Evolutionary conservation across 2,329 filamentous ascomycete species (phyloP).

Genomic region (Xylariaceae sp.): DNA sequence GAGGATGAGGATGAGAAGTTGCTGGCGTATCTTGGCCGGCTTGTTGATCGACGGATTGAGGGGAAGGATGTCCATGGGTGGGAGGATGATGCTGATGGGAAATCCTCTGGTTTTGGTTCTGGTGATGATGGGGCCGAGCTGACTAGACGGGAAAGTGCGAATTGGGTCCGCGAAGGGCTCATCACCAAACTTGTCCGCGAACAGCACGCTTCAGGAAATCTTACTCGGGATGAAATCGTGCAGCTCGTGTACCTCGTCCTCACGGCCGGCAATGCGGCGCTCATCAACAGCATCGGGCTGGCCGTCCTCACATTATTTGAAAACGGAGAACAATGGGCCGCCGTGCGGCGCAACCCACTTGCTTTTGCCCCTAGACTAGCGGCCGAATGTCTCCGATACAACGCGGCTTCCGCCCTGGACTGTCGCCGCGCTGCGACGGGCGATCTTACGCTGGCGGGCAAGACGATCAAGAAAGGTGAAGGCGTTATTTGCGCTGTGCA

Average conservation of each 20-base stretch:
- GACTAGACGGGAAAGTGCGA: neutral
- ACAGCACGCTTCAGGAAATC: slow-evolving; percentile 2
- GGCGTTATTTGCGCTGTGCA: slow-evolving; percentile 13
- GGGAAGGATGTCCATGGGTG: neutral
- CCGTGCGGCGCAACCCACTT: slow-evolving; percentile 6
- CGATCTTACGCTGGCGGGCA: neutral
- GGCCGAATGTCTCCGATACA: slow-evolving; percentile 10
- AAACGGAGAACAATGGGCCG: slow-evolving; percentile 8
- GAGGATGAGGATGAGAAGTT: slow-evolving; percentile 4
- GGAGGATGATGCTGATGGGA: neutral
- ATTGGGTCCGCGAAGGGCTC: slow-evolving; percentile 1
- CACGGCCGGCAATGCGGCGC: slow-evolving; percentile 10
- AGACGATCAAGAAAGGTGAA: slow-evolving; percentile 3
- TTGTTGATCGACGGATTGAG: slow-evolving; percentile 2
- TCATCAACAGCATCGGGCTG: slow-evolving; percentile 12
- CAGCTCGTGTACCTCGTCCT: slow-evolving; percentile 11
- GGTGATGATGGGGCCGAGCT: too few species aligned
- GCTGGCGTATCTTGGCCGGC: slow-evolving; percentile 2
- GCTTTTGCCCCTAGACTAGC: slow-evolving; percentile 4
- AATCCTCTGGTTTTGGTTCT: neutral
- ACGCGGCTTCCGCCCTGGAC: slow-evolving; percentile 5
- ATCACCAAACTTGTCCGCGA: slow-evolving; percentile 8
- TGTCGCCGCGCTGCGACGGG: slow-evolving; percentile 2
- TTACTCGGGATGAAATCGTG: slow-evolving; percentile 8
- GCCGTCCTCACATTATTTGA: slow-evolving; percentile 12